Evolutionary conservation across 2,329 filamentous ascomycete genomes (phyloP).

Genomic region (Fusarium sp.): DNA sequence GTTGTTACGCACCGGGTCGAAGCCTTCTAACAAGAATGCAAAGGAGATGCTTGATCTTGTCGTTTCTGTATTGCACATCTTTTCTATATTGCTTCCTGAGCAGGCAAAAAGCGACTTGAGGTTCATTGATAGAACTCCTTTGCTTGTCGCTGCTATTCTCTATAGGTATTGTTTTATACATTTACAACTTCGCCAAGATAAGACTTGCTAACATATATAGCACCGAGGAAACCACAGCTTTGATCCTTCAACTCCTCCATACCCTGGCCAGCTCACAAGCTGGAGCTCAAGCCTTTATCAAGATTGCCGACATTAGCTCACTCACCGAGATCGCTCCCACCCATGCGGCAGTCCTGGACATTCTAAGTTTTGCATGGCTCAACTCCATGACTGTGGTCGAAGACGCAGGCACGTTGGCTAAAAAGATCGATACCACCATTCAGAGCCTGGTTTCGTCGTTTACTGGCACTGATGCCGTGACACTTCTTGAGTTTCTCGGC

Average conservation of each 20-base stretch:
- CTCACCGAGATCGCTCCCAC: slow-evolving; percentile 69
- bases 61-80: slow-evolving; percentile 72
- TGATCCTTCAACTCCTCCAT: slow-evolving; percentile 69
- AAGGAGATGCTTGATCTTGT: slow-evolving; percentile 73
- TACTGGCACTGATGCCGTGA: slow-evolving; percentile 70
- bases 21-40: slow-evolving; percentile 57
- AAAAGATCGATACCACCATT: slow-evolving; percentile 61
- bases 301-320: slow-evolving; percentile 63
- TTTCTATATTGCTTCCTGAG: slow-evolving; percentile 67
- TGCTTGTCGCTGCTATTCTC: slow-evolving; percentile 64
- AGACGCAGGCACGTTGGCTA: slow-evolving; percentile 47
- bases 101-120: slow-evolving; percentile 57
- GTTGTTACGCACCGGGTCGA: slow-evolving; percentile 67
- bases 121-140: slow-evolving; percentile 65
- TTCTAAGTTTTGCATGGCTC: slow-evolving; percentile 69
- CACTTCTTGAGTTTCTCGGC: slow-evolving; percentile 68
- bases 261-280: slow-evolving; percentile 64
- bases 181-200: background rate
- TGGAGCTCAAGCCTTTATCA: slow-evolving; percentile 63
- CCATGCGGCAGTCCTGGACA: slow-evolving; percentile 65
- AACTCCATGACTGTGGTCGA: slow-evolving; percentile 55
- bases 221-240: slow-evolving; percentile 62
- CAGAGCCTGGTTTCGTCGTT: slow-evolving; percentile 65
- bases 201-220: slow-evolving; percentile 48
- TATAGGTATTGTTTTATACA: slow-evolving; percentile 58